Percentiles rank a stretch among this genome's conserved stretches.
Conservation (phyloP, 1,284 basidiomycete species). For the Ceratobasidium sp. region DNA sequence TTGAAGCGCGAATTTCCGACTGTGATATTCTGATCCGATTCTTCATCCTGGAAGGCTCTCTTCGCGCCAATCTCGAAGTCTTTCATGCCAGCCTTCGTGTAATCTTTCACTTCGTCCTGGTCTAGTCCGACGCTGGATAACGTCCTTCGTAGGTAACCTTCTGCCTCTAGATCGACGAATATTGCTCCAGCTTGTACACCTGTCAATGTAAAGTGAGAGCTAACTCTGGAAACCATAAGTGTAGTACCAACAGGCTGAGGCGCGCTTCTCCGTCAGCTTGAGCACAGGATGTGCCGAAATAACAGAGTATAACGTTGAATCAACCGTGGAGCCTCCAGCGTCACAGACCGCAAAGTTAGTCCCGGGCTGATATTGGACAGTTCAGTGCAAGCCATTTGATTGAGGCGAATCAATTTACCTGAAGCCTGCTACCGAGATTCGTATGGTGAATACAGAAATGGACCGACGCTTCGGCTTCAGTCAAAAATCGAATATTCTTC, state of each 20-base stretch:
- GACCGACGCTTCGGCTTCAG: constrained; percentile 44
- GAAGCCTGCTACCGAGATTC: constrained; percentile 33
- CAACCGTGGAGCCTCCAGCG: constrained; percentile 44
- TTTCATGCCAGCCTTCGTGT: constrained; percentile 2
- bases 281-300: constrained; percentile 12
- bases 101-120: not conserved
- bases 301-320: constrained; percentile 42
- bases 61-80: constrained; percentile 29
- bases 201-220: no score
- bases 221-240: no score
- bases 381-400: not conserved
- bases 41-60: constrained; percentile 5
- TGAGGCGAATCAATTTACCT: not conserved
- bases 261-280: constrained; percentile 33
- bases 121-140: not conserved
- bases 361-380: constrained; percentile 4
- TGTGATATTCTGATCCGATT: not conserved
- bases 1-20: not conserved
- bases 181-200: constrained; percentile 39
- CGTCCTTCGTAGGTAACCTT: constrained; percentile 2
- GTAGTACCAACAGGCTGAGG: constrained; percentile 35
- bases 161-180: constrained; percentile 20
- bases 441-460: constrained; percentile 43
- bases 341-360: constrained; percentile 43
- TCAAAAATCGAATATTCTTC: constrained; percentile 37